phyloP scores from a whole-genome alignment of 257 asterid genomes.

The Coffea eugenioides region DNA sequence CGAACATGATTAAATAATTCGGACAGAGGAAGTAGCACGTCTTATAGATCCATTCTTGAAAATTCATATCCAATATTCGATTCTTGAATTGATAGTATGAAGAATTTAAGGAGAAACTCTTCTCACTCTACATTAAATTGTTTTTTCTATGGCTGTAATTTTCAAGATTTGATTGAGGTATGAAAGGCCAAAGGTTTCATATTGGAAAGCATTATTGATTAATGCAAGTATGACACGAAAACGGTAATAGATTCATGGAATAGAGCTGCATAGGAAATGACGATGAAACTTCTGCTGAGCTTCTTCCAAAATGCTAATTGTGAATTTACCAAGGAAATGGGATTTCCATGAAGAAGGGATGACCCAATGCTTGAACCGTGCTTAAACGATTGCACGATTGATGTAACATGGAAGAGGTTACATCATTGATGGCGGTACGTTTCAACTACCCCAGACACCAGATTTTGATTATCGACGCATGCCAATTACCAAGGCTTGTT shows the following conservation, averaged over 20 bases:
- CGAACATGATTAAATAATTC: no score
- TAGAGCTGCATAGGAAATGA: not conserved
- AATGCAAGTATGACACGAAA: not conserved
- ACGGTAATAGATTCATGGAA: no score
- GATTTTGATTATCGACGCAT: not conserved
- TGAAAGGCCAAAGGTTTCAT: not conserved
- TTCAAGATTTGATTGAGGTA: not conserved
- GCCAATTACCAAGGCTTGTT: not conserved
- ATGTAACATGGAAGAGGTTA: not conserved
- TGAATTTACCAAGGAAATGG: not conserved
- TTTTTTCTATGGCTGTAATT: not conserved
- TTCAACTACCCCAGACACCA: conserved; percentile 5
- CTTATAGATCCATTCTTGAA: no score
- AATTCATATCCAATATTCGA: no score
- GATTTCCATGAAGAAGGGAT: not conserved
- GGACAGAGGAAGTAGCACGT: no score
- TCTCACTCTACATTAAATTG: no score
- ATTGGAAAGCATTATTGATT: no score
- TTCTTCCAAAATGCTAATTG: not conserved
- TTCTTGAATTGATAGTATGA: no score
- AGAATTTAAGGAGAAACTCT: no score
- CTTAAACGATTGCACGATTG: not conserved
- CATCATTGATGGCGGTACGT: conserved; percentile 5
- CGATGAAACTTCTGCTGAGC: not conserved
- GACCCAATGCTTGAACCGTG: not conserved